Conservation (phyloP, 169 alveolate genomes). For the Plasmodium blacklocki region DNA sequence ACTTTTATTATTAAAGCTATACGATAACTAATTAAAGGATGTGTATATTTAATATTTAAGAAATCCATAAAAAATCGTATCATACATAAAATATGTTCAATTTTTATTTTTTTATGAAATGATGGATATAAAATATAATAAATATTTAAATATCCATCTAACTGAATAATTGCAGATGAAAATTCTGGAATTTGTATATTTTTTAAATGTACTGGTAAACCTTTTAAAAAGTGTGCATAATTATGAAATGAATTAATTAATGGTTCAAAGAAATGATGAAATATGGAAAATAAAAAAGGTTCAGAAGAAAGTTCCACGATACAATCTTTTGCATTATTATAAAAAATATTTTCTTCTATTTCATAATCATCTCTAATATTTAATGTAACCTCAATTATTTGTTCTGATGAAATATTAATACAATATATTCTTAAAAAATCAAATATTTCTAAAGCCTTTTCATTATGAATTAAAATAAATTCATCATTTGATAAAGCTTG, state of each 20-base stretch:
- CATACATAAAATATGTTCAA: conserved; percentile 64
- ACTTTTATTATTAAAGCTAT: conserved; percentile 42
- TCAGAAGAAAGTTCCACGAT: conserved; percentile 42
- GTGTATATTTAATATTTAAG: conserved; percentile 19
- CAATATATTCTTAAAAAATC: conserved; percentile 55
- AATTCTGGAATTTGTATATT: conserved; percentile 27
- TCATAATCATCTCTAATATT: conserved; percentile 43
- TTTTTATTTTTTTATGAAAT: conserved; percentile 50
- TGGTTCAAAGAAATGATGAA: conserved; percentile 60
- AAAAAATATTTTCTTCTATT: conserved; percentile 67
- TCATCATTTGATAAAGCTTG: conserved; percentile 41
- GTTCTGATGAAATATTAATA: conserved; percentile 53
- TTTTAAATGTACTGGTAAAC: conserved; percentile 21
- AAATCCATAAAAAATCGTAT: conserved; percentile 44
- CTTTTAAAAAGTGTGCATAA: conserved; percentile 45
- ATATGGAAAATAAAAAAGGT: conserved; percentile 48
- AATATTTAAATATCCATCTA: conserved; percentile 67
- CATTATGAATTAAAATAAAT: conserved; percentile 39
- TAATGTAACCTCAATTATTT: conserved; percentile 50
- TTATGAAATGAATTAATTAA: conserved; percentile 66
- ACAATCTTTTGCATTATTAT: conserved; percentile 53
- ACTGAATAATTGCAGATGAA: conserved; percentile 31
- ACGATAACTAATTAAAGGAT: conserved; percentile 64
- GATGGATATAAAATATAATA: conserved; percentile 65
- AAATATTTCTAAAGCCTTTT: conserved; percentile 64